Conservation (phyloP, 805 yeast genomes). For the Zygosaccharomyces kombuchaensis region DNA sequence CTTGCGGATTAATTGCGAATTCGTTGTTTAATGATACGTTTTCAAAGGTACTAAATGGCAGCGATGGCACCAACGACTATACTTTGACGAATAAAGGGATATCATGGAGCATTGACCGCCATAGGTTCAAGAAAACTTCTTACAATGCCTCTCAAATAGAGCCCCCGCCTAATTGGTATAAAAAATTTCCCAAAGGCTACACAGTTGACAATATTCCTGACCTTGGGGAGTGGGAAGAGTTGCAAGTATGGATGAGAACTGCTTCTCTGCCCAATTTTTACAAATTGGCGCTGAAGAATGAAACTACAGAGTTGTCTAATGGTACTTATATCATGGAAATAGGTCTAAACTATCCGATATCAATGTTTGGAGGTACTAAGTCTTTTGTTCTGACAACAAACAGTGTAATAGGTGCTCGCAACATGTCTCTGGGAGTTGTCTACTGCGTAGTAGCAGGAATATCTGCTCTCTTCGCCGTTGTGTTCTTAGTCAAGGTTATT, state of each 20-base stretch:
- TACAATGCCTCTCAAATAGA: constrained; percentile 58
- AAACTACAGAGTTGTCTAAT: constrained; percentile 45
- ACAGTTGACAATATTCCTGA: constrained; percentile 67
- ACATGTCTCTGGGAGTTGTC: constrained; percentile 77
- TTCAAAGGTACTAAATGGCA: constrained; percentile 41
- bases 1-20: constrained; percentile 83
- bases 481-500: constrained; percentile 75
- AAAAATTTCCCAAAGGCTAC: constrained; percentile 68
- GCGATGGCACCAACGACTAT: constrained; percentile 36
- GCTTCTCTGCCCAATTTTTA: constrained; percentile 89
- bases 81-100: constrained; percentile 51
- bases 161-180: constrained; percentile 83
- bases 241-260: constrained; percentile 88
- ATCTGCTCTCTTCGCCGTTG: constrained; percentile 62
- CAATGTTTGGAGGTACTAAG: constrained; percentile 84
- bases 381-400: constrained; percentile 76
- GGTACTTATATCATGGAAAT: constrained; percentile 72
- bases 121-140: constrained; percentile 58
- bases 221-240: constrained; percentile 58
- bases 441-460: constrained; percentile 81
- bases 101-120: constrained; percentile 67
- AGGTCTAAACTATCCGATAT: constrained; percentile 76
- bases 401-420: constrained; percentile 82
- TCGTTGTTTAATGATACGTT: constrained; percentile 76
- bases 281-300: constrained; percentile 76